These are phyloP conservation scores for Chaetomium tenue DNA, from an alignment of 495 filamentous ascomycete species.

Conservation along the genomic window DNA sequence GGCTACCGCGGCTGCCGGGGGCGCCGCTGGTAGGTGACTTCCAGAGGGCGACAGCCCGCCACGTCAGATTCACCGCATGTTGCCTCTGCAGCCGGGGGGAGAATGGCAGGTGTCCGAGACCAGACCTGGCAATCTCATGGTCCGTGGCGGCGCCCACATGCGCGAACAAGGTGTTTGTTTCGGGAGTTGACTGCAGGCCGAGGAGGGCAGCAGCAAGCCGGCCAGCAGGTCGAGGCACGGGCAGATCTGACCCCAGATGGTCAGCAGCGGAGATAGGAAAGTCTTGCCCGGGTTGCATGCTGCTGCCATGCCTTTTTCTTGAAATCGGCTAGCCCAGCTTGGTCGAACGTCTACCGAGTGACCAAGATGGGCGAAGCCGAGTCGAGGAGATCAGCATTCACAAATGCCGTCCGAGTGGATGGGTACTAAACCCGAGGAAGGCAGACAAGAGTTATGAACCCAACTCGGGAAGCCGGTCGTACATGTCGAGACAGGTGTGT, in stretches of 20 bases:
- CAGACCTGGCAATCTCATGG: neutral
- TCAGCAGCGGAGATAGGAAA: neutral
- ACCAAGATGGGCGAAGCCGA: neutral
- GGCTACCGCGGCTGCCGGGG: constrained; percentile 17
- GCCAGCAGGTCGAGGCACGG: neutral
- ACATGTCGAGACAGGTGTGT: neutral
- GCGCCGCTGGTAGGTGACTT: neutral
- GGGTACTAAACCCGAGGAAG: constrained; percentile 10
- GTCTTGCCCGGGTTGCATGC: neutral
- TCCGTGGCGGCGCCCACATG: neutral
- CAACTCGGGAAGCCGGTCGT: neutral
- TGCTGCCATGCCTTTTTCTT: neutral
- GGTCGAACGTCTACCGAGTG: neutral
- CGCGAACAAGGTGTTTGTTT: neutral
- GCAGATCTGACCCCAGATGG: neutral
- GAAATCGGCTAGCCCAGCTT: neutral
- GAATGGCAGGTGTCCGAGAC: constrained; percentile 9
- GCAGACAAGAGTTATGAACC: neutral
- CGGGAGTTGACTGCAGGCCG: neutral
- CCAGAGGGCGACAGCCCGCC: constrained; percentile 16
- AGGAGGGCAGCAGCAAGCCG: neutral
- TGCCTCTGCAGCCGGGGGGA: neutral
- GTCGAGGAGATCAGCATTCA: neutral
- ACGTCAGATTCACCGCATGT: constrained; percentile 15
- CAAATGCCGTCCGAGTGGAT: neutral